These are phyloP conservation scores for Davidsoniella australis DNA, from an alignment of 2,329 filamentous ascomycete genomes.

Conservation along the genomic window DNA sequence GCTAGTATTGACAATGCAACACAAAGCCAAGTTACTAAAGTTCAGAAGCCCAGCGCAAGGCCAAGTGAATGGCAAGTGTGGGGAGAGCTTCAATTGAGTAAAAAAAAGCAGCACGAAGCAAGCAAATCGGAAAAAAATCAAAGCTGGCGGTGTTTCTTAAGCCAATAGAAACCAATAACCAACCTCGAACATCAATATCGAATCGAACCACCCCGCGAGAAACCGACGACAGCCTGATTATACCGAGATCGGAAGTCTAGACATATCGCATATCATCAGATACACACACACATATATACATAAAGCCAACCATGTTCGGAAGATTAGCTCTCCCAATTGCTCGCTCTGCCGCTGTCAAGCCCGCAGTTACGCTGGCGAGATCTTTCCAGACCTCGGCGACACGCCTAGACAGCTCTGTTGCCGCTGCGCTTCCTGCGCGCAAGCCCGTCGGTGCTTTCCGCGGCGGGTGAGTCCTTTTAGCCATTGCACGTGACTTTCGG, in stretches of 20 bases:
- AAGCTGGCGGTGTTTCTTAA: no score
- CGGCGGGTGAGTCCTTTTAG: constrained; percentile 32
- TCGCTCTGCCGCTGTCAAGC: constrained; percentile 17
- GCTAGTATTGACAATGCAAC: no score
- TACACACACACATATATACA: constrained; percentile 1
- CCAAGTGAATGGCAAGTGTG: background rate
- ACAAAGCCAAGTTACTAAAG: no score
- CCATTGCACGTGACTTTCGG: no score
- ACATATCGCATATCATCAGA: background rate
- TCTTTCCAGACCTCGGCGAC: constrained; percentile 35
- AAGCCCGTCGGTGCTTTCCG: constrained; percentile 45
- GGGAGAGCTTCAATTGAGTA: constrained; percentile 3
- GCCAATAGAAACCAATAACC: no score
- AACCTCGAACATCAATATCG: no score
- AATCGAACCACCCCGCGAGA: background rate
- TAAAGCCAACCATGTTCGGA: constrained; percentile 6
- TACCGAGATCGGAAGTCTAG: no score
- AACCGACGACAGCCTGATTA: background rate
- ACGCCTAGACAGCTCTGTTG: constrained; percentile 23
- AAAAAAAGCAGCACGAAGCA: background rate
- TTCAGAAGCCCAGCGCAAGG: no score
- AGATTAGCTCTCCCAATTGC: constrained; percentile 10
- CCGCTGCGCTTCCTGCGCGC: constrained; percentile 34
- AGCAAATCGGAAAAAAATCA: background rate
- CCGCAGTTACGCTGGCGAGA: constrained; percentile 17